Evolutionary conservation across 768 basidiomycete genomes (phyloP), one percentile per base, ranked within the genome.

Genomic region (Psilocybe cubensis): DNA sequence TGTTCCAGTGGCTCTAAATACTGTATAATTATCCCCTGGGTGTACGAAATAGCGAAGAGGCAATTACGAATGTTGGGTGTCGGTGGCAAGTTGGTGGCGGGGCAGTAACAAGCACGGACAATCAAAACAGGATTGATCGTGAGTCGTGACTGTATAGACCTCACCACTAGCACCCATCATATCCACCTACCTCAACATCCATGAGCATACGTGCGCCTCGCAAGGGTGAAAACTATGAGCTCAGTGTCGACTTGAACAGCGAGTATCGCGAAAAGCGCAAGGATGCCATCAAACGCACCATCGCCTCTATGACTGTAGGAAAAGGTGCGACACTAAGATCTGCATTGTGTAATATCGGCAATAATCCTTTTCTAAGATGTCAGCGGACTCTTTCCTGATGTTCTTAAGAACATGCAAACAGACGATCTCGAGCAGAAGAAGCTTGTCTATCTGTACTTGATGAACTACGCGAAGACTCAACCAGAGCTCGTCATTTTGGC

Each of bases 371-470:
- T 41, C 5, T 14, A 40, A 91, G 91, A 94, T 74, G 91, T 94
- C 75, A 91, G 89, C 67, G 95, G 96, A 20, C 85, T 98, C 63
- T 98, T 98, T 70, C 96, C 96, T 7, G 94, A 98, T 74, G 96
- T 98, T 27, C 87, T 99, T 68, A 97, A 97, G 83, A 98, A 98
- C 75, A 97, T 95, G 96, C 96, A 98, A 77, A 98, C 97, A 23
- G 96, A 99, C 50, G 96, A 98, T 72, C 84, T 99, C 52, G 97
- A 99, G 73, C 97, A 98, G 78, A 99, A 98, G 86, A 98, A 99
- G 75, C 90, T 99, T 29, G 97, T 98, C n/a, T 98, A 97, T 68
- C 84, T 97, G 21, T 98, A 98, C 73, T 87, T 99, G 57, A 98
- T 98, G 92, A 99, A 99, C 79, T 99, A 98, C 64, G 96, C 96